A percentile compares a stretch with the other conserved stretches of the same genome.
These are phyloP conservation scores for Aspergillus diversus DNA, from an alignment of 495 filamentous ascomycete genomes.

Conservation along the genomic window DNA sequence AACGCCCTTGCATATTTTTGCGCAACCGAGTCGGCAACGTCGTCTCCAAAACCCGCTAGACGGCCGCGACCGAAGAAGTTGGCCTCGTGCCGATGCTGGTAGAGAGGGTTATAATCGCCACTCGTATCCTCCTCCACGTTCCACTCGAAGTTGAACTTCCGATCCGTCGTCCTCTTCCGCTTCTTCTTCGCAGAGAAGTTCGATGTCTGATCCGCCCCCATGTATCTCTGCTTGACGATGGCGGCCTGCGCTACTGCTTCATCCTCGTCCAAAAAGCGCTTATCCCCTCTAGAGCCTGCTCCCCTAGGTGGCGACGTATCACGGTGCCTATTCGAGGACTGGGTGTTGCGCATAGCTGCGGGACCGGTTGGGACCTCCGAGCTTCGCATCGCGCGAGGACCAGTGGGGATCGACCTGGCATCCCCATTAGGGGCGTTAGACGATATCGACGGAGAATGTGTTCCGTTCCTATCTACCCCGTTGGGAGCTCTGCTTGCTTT, in stretches of 20 bases:
- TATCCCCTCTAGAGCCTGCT: slow-evolving; percentile 51
- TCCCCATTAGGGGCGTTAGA: slow-evolving; percentile 32
- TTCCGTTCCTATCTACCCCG: slow-evolving; percentile 33
- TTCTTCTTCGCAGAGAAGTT: slow-evolving; percentile 98
- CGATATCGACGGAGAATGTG: slow-evolving; percentile 11
- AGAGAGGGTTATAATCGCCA: slow-evolving; percentile 85
- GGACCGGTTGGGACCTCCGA: slow-evolving; percentile 57
- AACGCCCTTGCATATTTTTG: slow-evolving; percentile 79
- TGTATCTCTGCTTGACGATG: slow-evolving; percentile 81
- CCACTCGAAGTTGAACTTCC: slow-evolving; percentile 99
- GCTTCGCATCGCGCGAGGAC: slow-evolving; percentile 74
- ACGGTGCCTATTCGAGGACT: slow-evolving; percentile 47
- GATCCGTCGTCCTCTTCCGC: slow-evolving; percentile 86
- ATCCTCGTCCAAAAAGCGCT: slow-evolving; percentile 53
- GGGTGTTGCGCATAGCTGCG: slow-evolving; percentile 53
- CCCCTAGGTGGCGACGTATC: slow-evolving; percentile 47
- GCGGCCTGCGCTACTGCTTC: slow-evolving; percentile 69
- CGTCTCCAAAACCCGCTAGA: slow-evolving; percentile 82
- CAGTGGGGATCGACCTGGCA: slow-evolving; percentile 64
- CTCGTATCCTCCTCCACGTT: slow-evolving; percentile 95
- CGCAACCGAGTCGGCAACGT: slow-evolving; percentile 68
- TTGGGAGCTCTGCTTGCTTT: slow-evolving; percentile 34
- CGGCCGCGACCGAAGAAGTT: slow-evolving; percentile 81
- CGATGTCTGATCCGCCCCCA: slow-evolving; percentile 86
- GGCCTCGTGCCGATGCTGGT: slow-evolving; percentile 71